These are phyloP conservation scores for Cairneyella variabilis DNA, from an alignment of 495 filamentous ascomycete species.

Conservation along the genomic window DNA sequence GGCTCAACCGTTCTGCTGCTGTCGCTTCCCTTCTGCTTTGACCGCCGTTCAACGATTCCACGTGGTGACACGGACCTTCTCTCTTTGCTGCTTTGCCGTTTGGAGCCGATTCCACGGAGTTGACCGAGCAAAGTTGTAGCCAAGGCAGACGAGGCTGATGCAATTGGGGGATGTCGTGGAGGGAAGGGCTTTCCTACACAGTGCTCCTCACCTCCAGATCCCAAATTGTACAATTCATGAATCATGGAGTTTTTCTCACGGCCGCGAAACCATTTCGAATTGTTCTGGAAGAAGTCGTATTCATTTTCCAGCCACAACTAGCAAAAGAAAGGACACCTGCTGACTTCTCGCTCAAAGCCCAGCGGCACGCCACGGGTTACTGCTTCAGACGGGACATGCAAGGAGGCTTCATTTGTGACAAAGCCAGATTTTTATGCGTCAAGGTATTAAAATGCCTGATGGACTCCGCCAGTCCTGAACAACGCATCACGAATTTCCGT, in stretches of 20 bases:
- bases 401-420: not conserved
- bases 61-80: not conserved
- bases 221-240: too few relatives aligned
- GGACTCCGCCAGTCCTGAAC: not conserved
- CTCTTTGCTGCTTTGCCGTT: too few relatives aligned
- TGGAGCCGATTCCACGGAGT: too few relatives aligned
- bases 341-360: not conserved
- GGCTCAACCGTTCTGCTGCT: not conserved
- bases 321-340: not conserved
- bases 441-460: not conserved
- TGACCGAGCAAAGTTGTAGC: too few relatives aligned
- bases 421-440: too few relatives aligned
- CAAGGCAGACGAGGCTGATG: not conserved
- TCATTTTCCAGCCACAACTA: not conserved
- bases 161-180: not conserved
- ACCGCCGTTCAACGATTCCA: too few relatives aligned
- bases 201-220: too few relatives aligned
- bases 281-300: not conserved
- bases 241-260: too few relatives aligned
- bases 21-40: not conserved
- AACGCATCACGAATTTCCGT: too few relatives aligned
- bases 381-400: not conserved
- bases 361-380: not conserved
- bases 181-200: not conserved
- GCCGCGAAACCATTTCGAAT: not conserved